Evolutionary conservation across 345 rosid species (phyloP).

Genomic region (Populus tremula): DNA sequence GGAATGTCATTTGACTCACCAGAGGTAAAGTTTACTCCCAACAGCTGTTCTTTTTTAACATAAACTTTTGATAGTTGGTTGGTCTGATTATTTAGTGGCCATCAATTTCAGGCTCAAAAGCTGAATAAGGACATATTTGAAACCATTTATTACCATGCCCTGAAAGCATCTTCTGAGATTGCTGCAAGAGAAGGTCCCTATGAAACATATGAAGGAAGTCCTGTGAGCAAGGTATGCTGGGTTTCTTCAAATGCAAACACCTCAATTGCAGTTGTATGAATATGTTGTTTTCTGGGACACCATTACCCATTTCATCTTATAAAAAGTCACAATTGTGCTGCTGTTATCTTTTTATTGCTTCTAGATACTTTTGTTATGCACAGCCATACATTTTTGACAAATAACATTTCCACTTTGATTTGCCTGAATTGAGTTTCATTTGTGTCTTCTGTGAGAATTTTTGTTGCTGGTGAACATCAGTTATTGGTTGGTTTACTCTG

Average conservation of each 20-base stretch:
- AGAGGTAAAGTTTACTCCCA: constrained; percentile 51
- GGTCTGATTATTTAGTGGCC: constrained; percentile 21
- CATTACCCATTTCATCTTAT: not conserved
- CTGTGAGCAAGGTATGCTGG: constrained; percentile 80
- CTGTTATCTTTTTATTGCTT: not conserved
- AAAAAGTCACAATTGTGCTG: not conserved
- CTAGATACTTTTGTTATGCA: not conserved
- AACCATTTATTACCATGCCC: constrained; percentile 81
- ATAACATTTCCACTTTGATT: not conserved
- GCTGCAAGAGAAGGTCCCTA: constrained; percentile 74
- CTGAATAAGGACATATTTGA: constrained; percentile 89
- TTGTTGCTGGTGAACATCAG: not conserved
- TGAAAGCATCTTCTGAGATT: constrained; percentile 66
- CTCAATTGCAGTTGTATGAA: not conserved
- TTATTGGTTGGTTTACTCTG: not conserved
- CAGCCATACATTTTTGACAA: not conserved
- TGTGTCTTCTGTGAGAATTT: not conserved
- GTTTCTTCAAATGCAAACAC: not conserved
- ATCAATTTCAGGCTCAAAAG: constrained; percentile 64
- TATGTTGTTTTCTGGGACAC: not conserved
- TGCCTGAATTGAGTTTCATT: not conserved
- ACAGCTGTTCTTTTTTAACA: not conserved
- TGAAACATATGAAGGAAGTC: constrained; percentile 76
- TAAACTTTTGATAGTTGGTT: not conserved
- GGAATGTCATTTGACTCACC: constrained; percentile 89